Percentiles rank a stretch among this genome's conserved stretches.
Evolutionary conservation across 805 yeast genomes (phyloP).

Genomic region (Spencermartinsiella europaea): DNA sequence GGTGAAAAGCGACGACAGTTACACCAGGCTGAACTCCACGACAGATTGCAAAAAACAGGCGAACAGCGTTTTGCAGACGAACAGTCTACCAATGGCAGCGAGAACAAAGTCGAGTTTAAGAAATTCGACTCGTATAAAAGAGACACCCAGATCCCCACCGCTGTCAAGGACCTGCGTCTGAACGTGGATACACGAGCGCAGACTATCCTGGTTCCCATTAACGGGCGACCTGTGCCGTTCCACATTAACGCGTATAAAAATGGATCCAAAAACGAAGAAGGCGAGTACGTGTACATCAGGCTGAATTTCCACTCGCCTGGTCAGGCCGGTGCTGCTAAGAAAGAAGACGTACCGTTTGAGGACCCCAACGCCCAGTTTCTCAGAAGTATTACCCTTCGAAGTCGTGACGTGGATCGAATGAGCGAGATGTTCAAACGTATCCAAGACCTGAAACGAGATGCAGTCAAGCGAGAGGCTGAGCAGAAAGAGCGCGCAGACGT

Average conservation of each 20-base stretch:
- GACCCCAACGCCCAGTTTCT: conserved; percentile 83
- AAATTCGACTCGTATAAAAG: conserved; percentile 91
- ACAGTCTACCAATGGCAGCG: conserved; percentile 32
- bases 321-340: conserved; percentile 63
- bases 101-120: conserved; percentile 66
- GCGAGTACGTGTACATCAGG: conserved; percentile 86
- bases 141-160: conserved; percentile 84
- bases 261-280: conserved; percentile 94
- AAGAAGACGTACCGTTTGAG: conserved; percentile 85
- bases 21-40: conserved; percentile 78
- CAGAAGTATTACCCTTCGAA: conserved; percentile 80
- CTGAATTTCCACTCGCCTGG: conserved; percentile 94
- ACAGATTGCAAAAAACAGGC: conserved; percentile 82
- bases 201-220: conserved; percentile 83
- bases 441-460: conserved; percentile 85
- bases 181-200: conserved; percentile 85
- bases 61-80: conserved; percentile 67
- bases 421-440: conserved; percentile 83
- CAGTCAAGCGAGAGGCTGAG: conserved; percentile 85
- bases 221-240: conserved; percentile 97
- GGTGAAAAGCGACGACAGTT: conserved; percentile 74
- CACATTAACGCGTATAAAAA: conserved; percentile 91
- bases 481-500: conserved; percentile 90
- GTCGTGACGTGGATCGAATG: conserved; percentile 88
- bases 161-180: conserved; percentile 76